Base-by-base conservation (phyloP, 192 early-diverging fungal genomes). In the Allomyces arbusculus region DNA sequence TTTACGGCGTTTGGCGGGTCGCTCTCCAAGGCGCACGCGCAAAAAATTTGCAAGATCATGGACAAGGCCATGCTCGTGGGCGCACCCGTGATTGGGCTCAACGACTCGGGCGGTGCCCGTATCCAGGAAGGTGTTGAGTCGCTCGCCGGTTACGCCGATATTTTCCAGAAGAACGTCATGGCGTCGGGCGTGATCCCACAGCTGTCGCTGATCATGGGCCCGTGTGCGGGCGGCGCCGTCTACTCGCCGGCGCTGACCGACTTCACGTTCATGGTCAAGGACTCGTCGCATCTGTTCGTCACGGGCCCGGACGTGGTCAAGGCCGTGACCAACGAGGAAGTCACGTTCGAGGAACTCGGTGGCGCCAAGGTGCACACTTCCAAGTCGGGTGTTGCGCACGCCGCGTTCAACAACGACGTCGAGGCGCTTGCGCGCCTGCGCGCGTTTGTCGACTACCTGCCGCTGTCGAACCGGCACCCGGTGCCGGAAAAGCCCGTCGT, bases 111-210 rank as follows among this genome's bases (percentile, higher is more conserved):
- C 61, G 94, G 94, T 69, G 94, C 94, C 22, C 84, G 94, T 70
- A 97, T 97, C 67, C 94, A 97, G 72, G 94, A 97, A 76, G 94
- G 94, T 67, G 94, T 97, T 4, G 92, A 92, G 66, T 93, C 91
- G 25, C 77, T 97, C 55, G 94, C 86, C 22, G 94, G 94, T 3
- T 94, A 95, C 72, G 91, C 91, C 19, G 92, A 97, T 68, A 97
- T 97, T 68, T 97, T 97, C 75, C 86, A 89, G 73, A 84, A 86
- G 69, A 97, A 97, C 71, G 94, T 95, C 25, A 66, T 88, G 66
- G 89, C 89, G 5, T 93, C 91, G 1, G 94, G 94, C 23, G 94
- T 95, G 23, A 78, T 97, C 33, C 94, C 94, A 23, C 94, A 97
- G 74, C 84, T 97, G 62, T 95, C 92, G 3, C 72, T 97, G 61